Base-by-base conservation (phyloP, 1,139 yeast genomes). In the Suhomyces chickasaworum region DNA sequence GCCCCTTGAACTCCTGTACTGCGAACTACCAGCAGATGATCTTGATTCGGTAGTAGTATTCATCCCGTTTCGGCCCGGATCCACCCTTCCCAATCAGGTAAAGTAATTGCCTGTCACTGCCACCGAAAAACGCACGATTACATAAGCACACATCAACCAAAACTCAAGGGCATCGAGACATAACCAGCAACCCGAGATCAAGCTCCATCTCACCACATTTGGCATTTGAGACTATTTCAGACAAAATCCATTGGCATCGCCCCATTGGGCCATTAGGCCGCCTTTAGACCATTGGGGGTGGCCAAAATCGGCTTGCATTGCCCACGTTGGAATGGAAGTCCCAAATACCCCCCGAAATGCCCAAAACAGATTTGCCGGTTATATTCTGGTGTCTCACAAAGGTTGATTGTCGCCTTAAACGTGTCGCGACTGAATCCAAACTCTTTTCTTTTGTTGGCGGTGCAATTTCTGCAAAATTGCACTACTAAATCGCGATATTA, bases 21-120 rank as follows among this genome's bases (percentile, higher is more conserved):
- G 29, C 29, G 29, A 25, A 23, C 10, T 5, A 12, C 29, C 29
- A 25, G 29, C 29, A 25, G 13, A 8, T 25, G 29, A 10, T 9
- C 29, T 25, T 25, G 29, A 25, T 25, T 25, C 13, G 29, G 29
- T 25, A 6, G 29, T 10, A 25, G 3, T 13, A 13, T 33, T 16
- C 37, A 20, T 33, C 37, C 29, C 23, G 20, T 21, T 35, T 23
- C 29, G 25, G 16, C 37, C 22, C 37, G 37, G 27, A 23, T 22
- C 25, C 21, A 13, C 12, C 29, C 18, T 35, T 35, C 37, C 37
- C 37, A 10, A 35, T 21, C 25, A 15, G 37, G 37, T 35, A 35
- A 7, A 35, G 37, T 35, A 22, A 35, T 35, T 16, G 22, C 22
- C 35, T 32, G 35, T 32, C 35, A 32, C 18, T n/a, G 20, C 5